phyloP scores from a whole-genome alignment of 2,329 filamentous ascomycete genomes.

The Beauveria pseudobassiana region DNA sequence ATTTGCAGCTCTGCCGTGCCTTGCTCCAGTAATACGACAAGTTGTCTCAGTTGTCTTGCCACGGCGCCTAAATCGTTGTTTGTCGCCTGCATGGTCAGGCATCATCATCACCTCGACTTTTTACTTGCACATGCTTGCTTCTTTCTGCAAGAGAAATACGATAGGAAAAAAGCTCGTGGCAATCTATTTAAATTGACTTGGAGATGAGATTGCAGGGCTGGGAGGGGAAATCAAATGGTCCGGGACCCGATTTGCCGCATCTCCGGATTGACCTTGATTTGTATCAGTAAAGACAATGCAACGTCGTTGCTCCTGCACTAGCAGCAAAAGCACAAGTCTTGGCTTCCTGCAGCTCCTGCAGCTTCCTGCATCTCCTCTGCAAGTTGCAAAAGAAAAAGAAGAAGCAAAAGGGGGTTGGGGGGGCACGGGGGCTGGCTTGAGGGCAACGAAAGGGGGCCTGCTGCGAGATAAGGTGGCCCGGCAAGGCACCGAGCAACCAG shows the following conservation, averaged over 20 bases:
- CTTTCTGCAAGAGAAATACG: not conserved
- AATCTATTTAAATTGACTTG: not conserved
- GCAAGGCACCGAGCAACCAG: not conserved
- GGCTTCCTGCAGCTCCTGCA: not conserved
- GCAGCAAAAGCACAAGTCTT: not conserved
- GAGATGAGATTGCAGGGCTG: conserved; percentile 7
- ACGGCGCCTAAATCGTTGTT: too few relatives aligned
- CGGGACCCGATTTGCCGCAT: conserved; percentile 7
- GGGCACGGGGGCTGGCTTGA: too few relatives aligned
- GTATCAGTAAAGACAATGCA: not conserved
- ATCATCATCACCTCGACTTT: too few relatives aligned
- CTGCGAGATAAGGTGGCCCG: not conserved
- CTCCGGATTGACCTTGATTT: conserved; percentile 4
- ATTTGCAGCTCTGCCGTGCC: too few relatives aligned
- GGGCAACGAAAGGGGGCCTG: not conserved
- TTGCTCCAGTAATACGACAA: too few relatives aligned
- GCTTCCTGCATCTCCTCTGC: too few relatives aligned
- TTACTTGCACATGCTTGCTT: too few relatives aligned
- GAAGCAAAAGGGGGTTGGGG: not conserved
- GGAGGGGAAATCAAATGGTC: not conserved
- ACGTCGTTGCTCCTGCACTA: not conserved
- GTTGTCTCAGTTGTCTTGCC: too few relatives aligned
- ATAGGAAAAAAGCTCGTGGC: not conserved
- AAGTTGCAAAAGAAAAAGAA: not conserved
- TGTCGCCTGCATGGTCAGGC: too few relatives aligned